Percentiles rank a stretch among this genome's conserved stretches.
phyloP scores from a whole-genome alignment of 2,329 filamentous ascomycete species.

The Colletotrichum sidae region DNA sequence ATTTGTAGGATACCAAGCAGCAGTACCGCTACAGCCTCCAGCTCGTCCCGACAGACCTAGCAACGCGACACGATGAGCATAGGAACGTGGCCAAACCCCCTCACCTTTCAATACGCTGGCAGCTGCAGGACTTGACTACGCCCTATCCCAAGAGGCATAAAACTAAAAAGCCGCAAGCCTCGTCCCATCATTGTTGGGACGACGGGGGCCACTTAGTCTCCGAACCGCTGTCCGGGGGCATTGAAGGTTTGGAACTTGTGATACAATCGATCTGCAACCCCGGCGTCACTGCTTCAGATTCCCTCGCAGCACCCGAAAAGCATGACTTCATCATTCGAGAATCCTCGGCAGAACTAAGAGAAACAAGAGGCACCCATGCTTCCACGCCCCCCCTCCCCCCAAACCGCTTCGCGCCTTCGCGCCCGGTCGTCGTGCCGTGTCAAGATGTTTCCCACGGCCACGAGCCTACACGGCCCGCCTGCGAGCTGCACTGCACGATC shows the following conservation, averaged over 20 bases:
- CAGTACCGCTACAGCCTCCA: not conserved
- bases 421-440: constrained; percentile 8
- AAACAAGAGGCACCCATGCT: not conserved
- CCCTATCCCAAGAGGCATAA: constrained; percentile 23
- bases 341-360: constrained; percentile 20
- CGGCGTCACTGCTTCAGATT: constrained; percentile 34
- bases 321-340: constrained; percentile 26
- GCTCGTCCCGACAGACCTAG: too few species aligned
- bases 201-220: constrained; percentile 17
- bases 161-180: constrained; percentile 24
- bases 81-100: constrained; percentile 3
- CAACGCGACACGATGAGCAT: too few species aligned
- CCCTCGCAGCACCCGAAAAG: not conserved
- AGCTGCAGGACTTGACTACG: constrained; percentile 20
- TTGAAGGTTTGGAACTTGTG: constrained; percentile 29
- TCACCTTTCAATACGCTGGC: constrained; percentile 10
- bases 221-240: constrained; percentile 22
- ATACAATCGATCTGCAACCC: constrained; percentile 37
- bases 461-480: constrained; percentile 9
- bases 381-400: not conserved
- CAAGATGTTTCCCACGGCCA: constrained; percentile 14
- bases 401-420: not conserved
- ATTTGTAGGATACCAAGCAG: not conserved
- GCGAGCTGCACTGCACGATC: constrained; percentile 20
- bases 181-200: constrained; percentile 32